Base-by-base conservation (phyloP, 805 yeast species). In the Clavispora fructus region DNA sequence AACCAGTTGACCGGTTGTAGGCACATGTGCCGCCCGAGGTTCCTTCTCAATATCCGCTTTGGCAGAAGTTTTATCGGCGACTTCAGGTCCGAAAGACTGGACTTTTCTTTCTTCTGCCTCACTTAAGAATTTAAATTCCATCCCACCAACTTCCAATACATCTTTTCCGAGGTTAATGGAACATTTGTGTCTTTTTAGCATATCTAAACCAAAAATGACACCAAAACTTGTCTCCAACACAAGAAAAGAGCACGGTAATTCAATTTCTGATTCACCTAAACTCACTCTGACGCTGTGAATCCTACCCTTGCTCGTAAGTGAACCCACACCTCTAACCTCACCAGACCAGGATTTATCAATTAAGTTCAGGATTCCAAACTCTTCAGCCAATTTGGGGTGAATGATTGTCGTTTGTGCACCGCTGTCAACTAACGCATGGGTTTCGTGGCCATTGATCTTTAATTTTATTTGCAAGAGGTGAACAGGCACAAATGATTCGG, bases 371-470 rank as follows among this genome's bases (percentile, higher is more conserved):
- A 94, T 67, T 1, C 86, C 86, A 48, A 91, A 79, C 41, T 72
- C 68, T 50, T 85, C 86, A 0, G 96, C 96, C 52, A 91, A 71
- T 37, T 72, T 69, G 1, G 95, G 86, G 29, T 90, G 82, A 59
- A 94, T 80, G 35, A 94, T 83, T 0, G 99, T 90, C 27, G 80
- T 72, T 63, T 90, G 97, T 0, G 99, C 98, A 2, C 99, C 99
- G 0, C 97, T 82, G 62, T 94, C 99, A 6, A 94, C 95, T 69
- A 94, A 89, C 0, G 98, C 98, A 61, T 87, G 87, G 3, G 90
- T 85, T 19, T 83, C 82, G 40, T 75, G 73, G 1, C 94, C 92
- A 58, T 94, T 91, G 32, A 92, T 84, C 53, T 80, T 83, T 35
- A 89, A 74, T 46, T 82, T 74, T 13, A 94, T 81, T 64, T 84